Base-by-base conservation (phyloP, 2,329 filamentous ascomycete species). In the Exophiala aquamarina region DNA sequence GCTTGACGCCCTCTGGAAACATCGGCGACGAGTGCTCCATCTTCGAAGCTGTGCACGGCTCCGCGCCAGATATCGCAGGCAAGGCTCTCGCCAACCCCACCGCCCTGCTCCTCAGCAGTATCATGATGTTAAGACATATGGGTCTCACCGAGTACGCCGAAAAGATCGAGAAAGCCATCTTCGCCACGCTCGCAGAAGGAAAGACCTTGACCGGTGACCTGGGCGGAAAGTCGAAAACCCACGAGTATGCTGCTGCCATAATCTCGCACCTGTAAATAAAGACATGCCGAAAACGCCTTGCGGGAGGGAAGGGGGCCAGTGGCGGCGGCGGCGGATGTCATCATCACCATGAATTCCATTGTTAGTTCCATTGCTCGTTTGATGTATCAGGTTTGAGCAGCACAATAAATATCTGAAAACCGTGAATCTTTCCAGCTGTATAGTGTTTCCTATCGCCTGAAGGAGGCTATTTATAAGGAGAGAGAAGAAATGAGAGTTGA, bases 51-150 rank as follows among this genome's bases (percentile, higher is more conserved):
- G 93, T 98, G 64, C 93, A 98, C 81, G 93, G 92, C 64, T 96
- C 90, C 57, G 92, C 93, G 51, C 92, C 93, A 50, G 92, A 97
- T 72, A 97, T 97, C 70, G 91, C 90, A 59, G 92, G 92, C 72
- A 90, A 96, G 83, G 86, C 82, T 60, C 86, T 97, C 61, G 93
- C 93, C 67, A 98, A 98, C 83, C 93, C 93, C 56, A 98, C 93
- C 54, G 93, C 93, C 52, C 83, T 98, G 61, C 83, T 98, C 57
- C 86, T 98, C 65, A 89, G 83, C 74, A 95, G 88, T 71, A 93
- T 97, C 77, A 98, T 98, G 93, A 98, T 98, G 93, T 76, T 98
- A 80, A 86, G 93, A 73, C 93, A 98, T 77, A 98, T 98, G 93
- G 84, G 87, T 65, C 80, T 98, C 58, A 84, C 76, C 70, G 79